Evolutionary conservation across 345 rosid genomes (phyloP), one percentile per base, ranked within the genome.

Genomic region (Brassica incana): DNA sequence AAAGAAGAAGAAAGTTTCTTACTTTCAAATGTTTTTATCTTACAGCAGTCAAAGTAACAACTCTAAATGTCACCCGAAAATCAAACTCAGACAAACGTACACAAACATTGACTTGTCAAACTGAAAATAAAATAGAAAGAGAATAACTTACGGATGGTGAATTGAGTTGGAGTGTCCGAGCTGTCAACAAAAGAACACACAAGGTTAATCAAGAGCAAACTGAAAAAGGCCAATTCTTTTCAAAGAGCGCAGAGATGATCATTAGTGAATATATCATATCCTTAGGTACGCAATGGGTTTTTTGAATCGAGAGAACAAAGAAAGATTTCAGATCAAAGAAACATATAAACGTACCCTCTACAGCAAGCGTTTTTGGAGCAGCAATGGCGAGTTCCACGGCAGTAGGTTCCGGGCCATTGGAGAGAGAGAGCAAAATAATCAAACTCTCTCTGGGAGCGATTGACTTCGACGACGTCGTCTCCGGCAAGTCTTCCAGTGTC

Each of bases 361-460:
- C 97, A 94, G 58, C 98, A 94, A 76, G 87, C 98, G 79, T 92
- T 94, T 72, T 85, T 73, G 81, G 93, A 75, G 87, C 98, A 94
- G 78, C 98, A 94, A 80, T 87, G 87, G 85, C 88, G 87, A 77
- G 97, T 88, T 16, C 82, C 79, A 36, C 73, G 90, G 82, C 98
- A 94, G 71, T 61, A 74, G 30, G 98, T 90, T 82, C 90, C 96
- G 2, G 98, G 97, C 98, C 98, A 94, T 65, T 88, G 95, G 12
- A 94, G 81, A 66, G 95, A 65, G 75, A 94, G 85, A 66, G 83
- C 89, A 84, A 92, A 94, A 87, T 94, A 94, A 83, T 94, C 98
- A 75, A 94, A 94, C 87, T 94, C 98, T 23, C 97, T 88, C 89
- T 76, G 91, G 0, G 66, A 30, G 1, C 68, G 29, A 27, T 58